Evolutionary conservation across 306 rosid genomes (phyloP).

Genomic region (Senna siamea): DNA sequence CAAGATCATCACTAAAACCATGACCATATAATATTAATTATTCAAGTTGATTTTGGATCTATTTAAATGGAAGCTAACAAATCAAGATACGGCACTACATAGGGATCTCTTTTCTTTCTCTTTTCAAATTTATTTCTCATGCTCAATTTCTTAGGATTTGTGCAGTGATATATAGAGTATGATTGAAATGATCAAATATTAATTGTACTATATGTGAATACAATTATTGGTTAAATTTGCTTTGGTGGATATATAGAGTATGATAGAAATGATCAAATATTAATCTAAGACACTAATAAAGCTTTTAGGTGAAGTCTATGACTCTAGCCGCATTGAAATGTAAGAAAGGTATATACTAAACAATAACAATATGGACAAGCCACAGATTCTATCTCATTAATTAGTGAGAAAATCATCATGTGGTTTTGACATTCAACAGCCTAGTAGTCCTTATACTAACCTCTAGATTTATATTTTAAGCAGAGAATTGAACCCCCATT

Average conservation of each 20-base stretch:
- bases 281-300: not conserved
- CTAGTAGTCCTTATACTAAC: not conserved
- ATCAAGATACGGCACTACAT: too few relatives aligned
- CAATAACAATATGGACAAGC: conserved; percentile 1
- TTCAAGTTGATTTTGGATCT: too few relatives aligned
- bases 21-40: not conserved
- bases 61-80: too few relatives aligned
- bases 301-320: conserved; percentile 40
- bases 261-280: too few relatives aligned
- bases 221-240: too few relatives aligned
- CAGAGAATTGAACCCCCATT: not conserved
- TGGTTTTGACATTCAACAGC: conserved; percentile 35
- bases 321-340: conserved; percentile 40
- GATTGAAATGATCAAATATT: too few relatives aligned
- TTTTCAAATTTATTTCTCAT: too few relatives aligned
- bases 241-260: too few relatives aligned
- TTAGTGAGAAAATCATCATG: conserved; percentile 31
- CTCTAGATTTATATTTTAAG: not conserved
- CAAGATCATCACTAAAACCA: conserved; percentile 8
- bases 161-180: too few relatives aligned
- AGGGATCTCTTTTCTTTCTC: too few relatives aligned
- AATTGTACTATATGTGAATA: not conserved
- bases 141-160: too few relatives aligned
- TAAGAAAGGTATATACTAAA: not conserved
- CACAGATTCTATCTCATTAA: conserved; percentile 3